phyloP scores from a whole-genome alignment of 176 grass and related monocot species.

The Paspalum vaginatum region DNA sequence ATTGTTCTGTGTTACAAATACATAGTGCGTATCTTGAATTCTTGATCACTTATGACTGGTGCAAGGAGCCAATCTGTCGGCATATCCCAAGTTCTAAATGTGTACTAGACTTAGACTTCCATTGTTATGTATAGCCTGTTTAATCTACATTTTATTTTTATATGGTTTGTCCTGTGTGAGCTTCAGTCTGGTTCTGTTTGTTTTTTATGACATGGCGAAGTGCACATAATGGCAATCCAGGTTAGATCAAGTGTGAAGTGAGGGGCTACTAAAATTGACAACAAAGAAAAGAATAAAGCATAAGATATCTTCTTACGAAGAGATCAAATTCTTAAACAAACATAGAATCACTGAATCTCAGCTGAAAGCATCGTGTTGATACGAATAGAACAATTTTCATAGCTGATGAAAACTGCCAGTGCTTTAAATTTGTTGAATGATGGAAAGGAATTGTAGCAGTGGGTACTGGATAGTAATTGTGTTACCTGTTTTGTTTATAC shows the following conservation, averaged over 20 bases:
- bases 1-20: conserved; percentile 4
- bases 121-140: neutral
- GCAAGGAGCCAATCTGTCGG: neutral
- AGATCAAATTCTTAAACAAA: neutral
- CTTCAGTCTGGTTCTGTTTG: neutral
- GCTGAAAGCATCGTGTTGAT: neutral
- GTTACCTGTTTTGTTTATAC: neutral
- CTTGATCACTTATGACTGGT: neutral
- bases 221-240: neutral
- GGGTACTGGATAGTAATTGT: neutral
- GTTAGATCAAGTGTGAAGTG: conserved; percentile 1
- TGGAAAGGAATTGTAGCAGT: neutral
- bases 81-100: neutral
- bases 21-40: neutral
- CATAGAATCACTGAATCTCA: neutral
- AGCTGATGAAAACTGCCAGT: neutral
- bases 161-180: neutral
- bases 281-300: neutral
- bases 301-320: neutral
- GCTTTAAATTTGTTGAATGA: conserved; percentile 5
- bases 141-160: neutral
- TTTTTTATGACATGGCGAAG: neutral
- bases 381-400: neutral
- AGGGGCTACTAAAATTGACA: neutral
- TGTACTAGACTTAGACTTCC: neutral